These are phyloP conservation scores for Annulohypoxylon truncatum DNA, from an alignment of 2,329 filamentous ascomycete species.

Conservation along the genomic window DNA sequence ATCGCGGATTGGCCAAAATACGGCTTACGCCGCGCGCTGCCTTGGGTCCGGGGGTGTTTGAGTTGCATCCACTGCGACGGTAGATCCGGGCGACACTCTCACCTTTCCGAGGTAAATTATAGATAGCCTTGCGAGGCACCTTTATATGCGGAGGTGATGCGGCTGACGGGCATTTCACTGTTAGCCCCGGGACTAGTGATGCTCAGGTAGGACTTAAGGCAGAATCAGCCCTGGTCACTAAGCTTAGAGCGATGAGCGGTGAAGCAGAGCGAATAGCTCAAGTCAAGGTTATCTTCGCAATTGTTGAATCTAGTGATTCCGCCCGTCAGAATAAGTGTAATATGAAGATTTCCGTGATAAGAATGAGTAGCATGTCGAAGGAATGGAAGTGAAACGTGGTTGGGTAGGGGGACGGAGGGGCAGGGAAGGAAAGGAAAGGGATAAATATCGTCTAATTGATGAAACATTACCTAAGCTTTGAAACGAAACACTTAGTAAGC, in stretches of 20 bases:
- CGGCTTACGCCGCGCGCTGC: conserved; percentile 12
- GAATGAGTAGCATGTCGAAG: neutral
- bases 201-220: conserved; percentile 7
- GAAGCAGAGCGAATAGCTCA: neutral
- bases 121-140: conserved; percentile 22
- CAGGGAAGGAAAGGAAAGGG: neutral
- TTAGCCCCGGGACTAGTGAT: neutral
- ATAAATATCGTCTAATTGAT: neutral
- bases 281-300: neutral
- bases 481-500: conserved; percentile 5
- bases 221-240: neutral
- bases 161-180: conserved; percentile 3
- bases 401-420: neutral
- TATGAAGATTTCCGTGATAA: neutral
- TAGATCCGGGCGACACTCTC: neutral
- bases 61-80: neutral
- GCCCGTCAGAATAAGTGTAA: neutral
- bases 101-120: conserved; percentile 1
- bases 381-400: neutral
- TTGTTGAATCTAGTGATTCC: neutral
- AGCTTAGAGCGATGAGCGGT: neutral
- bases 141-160: conserved; percentile 1
- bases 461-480: neutral
- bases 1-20: conserved; percentile 5
- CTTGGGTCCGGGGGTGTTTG: neutral